A percentile compares a stretch with the other conserved stretches of the same genome.
Conservation (phyloP, 106 monocot species). For the Phalaenopsis aphrodite region DNA sequence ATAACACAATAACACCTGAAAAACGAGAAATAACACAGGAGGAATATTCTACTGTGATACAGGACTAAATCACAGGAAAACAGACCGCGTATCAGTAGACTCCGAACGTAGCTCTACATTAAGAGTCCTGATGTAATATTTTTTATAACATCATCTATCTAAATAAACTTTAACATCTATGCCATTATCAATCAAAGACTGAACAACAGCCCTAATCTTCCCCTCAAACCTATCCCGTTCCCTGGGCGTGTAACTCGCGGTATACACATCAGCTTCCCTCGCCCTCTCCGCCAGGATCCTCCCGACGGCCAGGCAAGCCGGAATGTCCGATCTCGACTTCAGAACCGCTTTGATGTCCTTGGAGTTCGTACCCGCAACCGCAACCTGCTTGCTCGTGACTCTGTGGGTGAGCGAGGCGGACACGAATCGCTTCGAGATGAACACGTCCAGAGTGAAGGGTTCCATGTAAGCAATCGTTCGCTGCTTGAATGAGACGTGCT, state of each 20-base stretch:
- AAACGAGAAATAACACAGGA: too few relatives aligned
- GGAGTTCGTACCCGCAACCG: slow-evolving; percentile 93
- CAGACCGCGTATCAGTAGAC: too few relatives aligned
- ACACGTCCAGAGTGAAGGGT: slow-evolving; percentile 81
- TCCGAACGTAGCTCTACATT: too few relatives aligned
- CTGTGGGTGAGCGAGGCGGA: slow-evolving; percentile 87
- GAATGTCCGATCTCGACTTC: slow-evolving; percentile 76
- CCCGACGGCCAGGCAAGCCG: slow-evolving; percentile 79
- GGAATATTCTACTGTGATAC: too few relatives aligned
- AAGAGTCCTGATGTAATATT: too few relatives aligned
- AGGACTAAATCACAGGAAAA: too few relatives aligned
- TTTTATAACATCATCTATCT: slow-evolving; percentile 31
- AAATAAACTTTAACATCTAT: slow-evolving; percentile 95
- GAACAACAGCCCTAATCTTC: slow-evolving; percentile 85
- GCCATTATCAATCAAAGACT: slow-evolving; percentile 81
- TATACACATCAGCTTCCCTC: slow-evolving; percentile 82
- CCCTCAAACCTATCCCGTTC: slow-evolving; percentile 91
- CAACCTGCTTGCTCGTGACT: slow-evolving; percentile 84
- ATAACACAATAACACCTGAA: too few relatives aligned
- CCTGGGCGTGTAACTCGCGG: slow-evolving; percentile 72
- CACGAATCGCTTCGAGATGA: slow-evolving; percentile 92
- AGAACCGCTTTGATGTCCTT: slow-evolving; percentile 89
- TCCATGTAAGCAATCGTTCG: slow-evolving; percentile 90
- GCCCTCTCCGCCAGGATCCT: slow-evolving; percentile 72
- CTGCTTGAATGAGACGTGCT: slow-evolving; percentile 88